phyloP scores from a whole-genome alignment of 305 asterid genomes.

The Fraxinus greggii region DNA sequence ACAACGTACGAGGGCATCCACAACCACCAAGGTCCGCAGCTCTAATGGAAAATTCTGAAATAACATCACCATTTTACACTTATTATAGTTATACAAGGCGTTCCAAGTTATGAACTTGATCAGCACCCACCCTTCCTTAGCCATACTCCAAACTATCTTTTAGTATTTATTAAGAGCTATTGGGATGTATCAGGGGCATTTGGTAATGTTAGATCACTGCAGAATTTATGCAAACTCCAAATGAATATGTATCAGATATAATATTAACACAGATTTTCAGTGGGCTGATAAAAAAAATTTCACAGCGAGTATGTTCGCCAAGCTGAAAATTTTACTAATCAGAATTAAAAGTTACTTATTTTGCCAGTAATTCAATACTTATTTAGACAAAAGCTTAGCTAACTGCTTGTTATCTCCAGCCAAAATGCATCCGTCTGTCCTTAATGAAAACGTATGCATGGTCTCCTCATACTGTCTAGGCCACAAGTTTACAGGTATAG shows the following conservation, averaged over 20 bases:
- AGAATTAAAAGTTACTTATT: background rate
- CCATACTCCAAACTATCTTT: background rate
- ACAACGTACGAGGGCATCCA: conserved; percentile 89
- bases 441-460: background rate
- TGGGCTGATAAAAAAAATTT: background rate
- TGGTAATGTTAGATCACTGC: background rate
- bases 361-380: background rate
- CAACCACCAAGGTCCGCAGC: conserved; percentile 65
- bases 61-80: background rate
- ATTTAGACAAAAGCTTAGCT: background rate
- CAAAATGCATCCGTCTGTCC: background rate
- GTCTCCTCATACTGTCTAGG: background rate
- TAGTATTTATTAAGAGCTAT: background rate
- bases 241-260: background rate
- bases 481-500: background rate
- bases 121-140: background rate
- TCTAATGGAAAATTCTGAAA: conserved; percentile 15
- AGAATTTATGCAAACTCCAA: background rate
- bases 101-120: background rate
- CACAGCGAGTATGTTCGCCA: background rate
- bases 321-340: background rate
- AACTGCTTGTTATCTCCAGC: background rate
- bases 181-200: background rate
- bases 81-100: background rate
- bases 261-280: background rate